Evolutionary conservation across 2,329 filamentous ascomycete species (phyloP).

Genomic region (Lomentospora prolificans): DNA sequence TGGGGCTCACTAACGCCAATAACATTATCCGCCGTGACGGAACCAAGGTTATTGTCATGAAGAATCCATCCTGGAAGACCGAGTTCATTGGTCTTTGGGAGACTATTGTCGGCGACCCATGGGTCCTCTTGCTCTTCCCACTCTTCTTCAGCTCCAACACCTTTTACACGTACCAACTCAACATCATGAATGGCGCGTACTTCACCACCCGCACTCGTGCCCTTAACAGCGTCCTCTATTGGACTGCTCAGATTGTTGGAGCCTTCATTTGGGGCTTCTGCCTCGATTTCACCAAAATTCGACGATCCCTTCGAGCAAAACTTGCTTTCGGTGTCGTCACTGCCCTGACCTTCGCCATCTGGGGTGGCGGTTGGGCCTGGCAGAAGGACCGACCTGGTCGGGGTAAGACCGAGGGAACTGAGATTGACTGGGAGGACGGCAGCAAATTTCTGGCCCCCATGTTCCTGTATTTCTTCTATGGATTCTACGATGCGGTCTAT

Average conservation of each 20-base stretch:
- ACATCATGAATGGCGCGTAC: slow-evolving; percentile 41
- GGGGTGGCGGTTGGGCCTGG: slow-evolving; percentile 76
- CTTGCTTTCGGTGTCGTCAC: slow-evolving; percentile 52
- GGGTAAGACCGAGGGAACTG: slow-evolving; percentile 17
- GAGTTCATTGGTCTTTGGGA: slow-evolving; percentile 69
- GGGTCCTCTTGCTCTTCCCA: slow-evolving; percentile 60
- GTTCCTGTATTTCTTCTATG: slow-evolving; percentile 86
- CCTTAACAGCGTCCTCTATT: slow-evolving; percentile 73
- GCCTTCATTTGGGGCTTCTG: slow-evolving; percentile 62
- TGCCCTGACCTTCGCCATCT: slow-evolving; percentile 63
- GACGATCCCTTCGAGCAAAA: slow-evolving; percentile 60
- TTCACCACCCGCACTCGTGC: slow-evolving; percentile 47
- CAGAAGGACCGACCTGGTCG: slow-evolving; percentile 52
- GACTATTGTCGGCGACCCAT: slow-evolving; percentile 60
- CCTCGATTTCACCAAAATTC: slow-evolving; percentile 51
- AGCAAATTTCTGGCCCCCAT: slow-evolving; percentile 61
- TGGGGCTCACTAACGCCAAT: slow-evolving; percentile 60
- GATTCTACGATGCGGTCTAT: slow-evolving; percentile 81
- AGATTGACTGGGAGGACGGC: slow-evolving; percentile 56
- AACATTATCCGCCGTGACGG: slow-evolving; percentile 68
- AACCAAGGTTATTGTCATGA: slow-evolving; percentile 75
- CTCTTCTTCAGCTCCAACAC: slow-evolving; percentile 46
- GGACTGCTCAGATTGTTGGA: slow-evolving; percentile 66
- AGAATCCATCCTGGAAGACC: slow-evolving; percentile 77
- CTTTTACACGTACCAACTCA: slow-evolving; percentile 48